Percentiles rank a stretch among this genome's conserved stretches.
phyloP scores from a whole-genome alignment of 305 asterid genomes.

The Fraxinus dipetala region DNA sequence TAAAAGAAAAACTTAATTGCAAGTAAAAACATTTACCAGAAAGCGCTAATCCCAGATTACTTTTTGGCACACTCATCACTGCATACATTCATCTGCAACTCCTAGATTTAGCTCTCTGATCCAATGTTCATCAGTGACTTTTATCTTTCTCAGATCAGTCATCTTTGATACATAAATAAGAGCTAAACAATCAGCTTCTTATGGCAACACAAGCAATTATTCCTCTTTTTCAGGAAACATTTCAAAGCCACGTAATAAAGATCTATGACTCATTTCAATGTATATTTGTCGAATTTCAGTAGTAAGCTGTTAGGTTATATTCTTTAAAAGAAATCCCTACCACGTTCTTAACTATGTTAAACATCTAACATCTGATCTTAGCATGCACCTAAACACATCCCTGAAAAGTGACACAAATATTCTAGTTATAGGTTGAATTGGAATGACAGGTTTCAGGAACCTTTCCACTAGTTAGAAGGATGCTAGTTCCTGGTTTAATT shows the following conservation, averaged over 20 bases:
- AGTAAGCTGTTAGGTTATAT: constrained; percentile 2
- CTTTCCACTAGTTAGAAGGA: background rate
- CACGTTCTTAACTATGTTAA: background rate
- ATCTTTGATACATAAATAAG: constrained; percentile 7
- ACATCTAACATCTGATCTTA: constrained; percentile 17
- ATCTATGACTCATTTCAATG: background rate
- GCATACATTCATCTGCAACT: constrained; percentile 3
- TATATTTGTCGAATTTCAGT: background rate
- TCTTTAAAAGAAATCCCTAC: background rate
- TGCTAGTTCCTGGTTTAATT: background rate
- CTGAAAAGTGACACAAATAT: background rate
- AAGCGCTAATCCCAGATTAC: constrained; percentile 15
- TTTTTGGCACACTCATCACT: constrained; percentile 9
- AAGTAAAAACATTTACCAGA: constrained; percentile 16
- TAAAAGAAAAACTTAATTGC: constrained; percentile 3
- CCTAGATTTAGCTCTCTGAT: background rate
- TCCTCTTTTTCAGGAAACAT: constrained; percentile 13
- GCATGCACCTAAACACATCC: background rate
- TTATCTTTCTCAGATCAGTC: constrained; percentile 1
- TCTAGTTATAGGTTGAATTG: constrained; percentile 3
- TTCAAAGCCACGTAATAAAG: background rate
- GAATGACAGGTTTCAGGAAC: constrained; percentile 19
- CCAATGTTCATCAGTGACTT: background rate
- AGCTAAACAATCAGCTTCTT: constrained; percentile 14
- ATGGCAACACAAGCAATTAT: background rate